A percentile compares a stretch with the other conserved stretches of the same genome.
Conservation (phyloP, 169 alveolate species). For the Pseudocohnilembus persalinus region DNA sequence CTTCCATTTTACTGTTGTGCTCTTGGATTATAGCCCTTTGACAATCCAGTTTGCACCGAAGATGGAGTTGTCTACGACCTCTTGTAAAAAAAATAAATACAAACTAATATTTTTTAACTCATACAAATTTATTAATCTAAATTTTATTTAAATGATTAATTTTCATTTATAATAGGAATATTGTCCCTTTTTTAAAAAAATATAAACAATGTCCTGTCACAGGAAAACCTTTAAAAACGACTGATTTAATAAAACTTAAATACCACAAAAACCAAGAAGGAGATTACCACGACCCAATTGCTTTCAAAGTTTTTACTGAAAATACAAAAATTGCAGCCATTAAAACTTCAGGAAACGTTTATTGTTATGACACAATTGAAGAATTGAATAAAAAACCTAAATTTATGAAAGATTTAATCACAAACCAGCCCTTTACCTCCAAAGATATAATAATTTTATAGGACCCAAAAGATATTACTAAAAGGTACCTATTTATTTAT, state of each 20-base stretch:
- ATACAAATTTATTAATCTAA: no score
- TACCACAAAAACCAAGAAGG: slow-evolving; percentile 84
- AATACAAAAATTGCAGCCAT: slow-evolving; percentile 90
- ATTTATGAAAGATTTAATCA: slow-evolving; percentile 68
- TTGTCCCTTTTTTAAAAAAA: slow-evolving; percentile 78
- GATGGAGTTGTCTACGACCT: slow-evolving; percentile 85
- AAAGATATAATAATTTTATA: slow-evolving; percentile 47
- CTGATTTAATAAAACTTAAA: slow-evolving; percentile 73
- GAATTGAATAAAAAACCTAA: slow-evolving; percentile 75
- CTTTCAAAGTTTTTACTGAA: slow-evolving; percentile 87
- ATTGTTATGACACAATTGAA: slow-evolving; percentile 84
- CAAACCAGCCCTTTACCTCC: slow-evolving; percentile 50
- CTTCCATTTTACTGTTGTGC: slow-evolving; percentile 82
- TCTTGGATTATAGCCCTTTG: slow-evolving; percentile 79
- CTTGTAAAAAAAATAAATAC: slow-evolving; percentile 17
- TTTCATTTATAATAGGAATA: slow-evolving; percentile 39
- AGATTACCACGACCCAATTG: slow-evolving; percentile 91
- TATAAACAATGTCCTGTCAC: slow-evolving; percentile 86
- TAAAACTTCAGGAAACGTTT: slow-evolving; percentile 88
- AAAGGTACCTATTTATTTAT: background rate
- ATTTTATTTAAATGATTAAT: background rate
- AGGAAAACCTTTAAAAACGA: slow-evolving; percentile 76
- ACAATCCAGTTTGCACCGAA: slow-evolving; percentile 84
- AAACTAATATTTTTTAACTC: background rate
- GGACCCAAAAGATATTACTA: slow-evolving; percentile 57